Base-by-base conservation (phyloP, 768 basidiomycete genomes). In the Hypholoma fasciculare region DNA sequence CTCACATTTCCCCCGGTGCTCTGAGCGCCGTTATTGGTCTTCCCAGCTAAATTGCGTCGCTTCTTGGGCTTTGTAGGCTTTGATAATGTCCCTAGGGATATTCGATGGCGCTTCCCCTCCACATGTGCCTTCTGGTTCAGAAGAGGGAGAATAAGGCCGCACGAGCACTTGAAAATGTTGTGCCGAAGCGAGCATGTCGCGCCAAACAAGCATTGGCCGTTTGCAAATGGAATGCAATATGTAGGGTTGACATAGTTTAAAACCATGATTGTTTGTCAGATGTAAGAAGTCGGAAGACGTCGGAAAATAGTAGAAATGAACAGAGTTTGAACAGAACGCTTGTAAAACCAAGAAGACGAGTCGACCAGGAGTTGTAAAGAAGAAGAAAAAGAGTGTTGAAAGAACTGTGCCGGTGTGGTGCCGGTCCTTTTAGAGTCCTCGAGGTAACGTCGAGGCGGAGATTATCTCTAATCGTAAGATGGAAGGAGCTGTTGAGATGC, bases 131-230 rank as follows among this genome's bases (percentile, higher is more conserved):
- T 54, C 38, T 60, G 58, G 52, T 57, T 48, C 2, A 53, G 40
- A 19, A 52, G 42, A 9, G 65, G 65, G 14, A 76, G 50, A 7
- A 75, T 69, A 12, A 67, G 58, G 19, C 74, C 76, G 52, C 76
- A 76, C 12, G 69, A 61, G 56, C 76, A 78, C 46, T 68, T 67
- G 46, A 68, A 66, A 38, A 74, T 72, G 57, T 78, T 74, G 57
- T 78, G 76, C 34, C 72, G 63, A 52, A 69, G 52, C 1, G 61
- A 63, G 61, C 75, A 76, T n/a, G 59, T 47, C 17, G 63, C 38
- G 14, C 74, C 72, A 40, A 59, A 64, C 1, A 53, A 55, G 52
- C 75, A 78, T 3, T 66, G 67, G 0, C 55, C 61, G 42, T 64
- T 65, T 7, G 72, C 53, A 38, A 64, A 72, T 26, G 60, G 62